These are phyloP conservation scores for Lodderomyces theae DNA, from an alignment of 1,139 yeast genomes.

Conservation along the genomic window DNA sequence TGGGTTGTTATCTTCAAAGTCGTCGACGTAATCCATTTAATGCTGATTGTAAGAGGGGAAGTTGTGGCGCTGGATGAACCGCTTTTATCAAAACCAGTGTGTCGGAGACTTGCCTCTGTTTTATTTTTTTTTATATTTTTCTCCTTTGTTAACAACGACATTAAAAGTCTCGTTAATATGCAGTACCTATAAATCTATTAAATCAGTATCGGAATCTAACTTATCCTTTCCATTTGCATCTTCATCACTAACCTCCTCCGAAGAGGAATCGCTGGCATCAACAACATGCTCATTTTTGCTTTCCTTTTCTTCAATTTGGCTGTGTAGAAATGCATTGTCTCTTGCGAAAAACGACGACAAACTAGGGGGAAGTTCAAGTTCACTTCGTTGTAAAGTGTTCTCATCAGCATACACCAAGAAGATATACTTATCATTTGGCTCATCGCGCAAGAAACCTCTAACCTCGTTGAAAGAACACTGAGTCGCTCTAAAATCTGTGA, in stretches of 20 bases:
- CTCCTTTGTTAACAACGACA: too few species aligned
- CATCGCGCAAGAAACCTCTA: constrained; percentile 17
- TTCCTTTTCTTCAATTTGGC: constrained; percentile 6
- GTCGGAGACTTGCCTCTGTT: too few species aligned
- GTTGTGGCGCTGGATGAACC: too few species aligned
- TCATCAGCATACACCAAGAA: constrained; percentile 22
- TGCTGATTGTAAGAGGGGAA: constrained; percentile 35
- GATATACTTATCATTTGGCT: constrained; percentile 17
- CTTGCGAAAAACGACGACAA: constrained; percentile 18
- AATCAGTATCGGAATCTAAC: constrained; percentile 3
- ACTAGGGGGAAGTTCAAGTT: constrained; percentile 14
- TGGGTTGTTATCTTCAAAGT: constrained; percentile 64
- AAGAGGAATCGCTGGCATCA: neutral
- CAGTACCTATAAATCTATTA: constrained; percentile 6
- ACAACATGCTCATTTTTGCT: neutral
- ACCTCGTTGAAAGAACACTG: constrained; percentile 22
- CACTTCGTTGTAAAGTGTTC: constrained; percentile 10
- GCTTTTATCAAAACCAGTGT: too few species aligned
- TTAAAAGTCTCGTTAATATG: neutral
- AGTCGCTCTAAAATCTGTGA: constrained; percentile 16
- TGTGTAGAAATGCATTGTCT: constrained; percentile 18
- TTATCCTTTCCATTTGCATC: neutral
- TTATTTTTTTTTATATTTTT: too few species aligned
- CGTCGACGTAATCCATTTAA: constrained; percentile 57
- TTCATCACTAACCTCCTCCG: neutral